These are phyloP conservation scores for Detonula confervacea DNA, from an alignment of 352 stramenopile species.

Conservation along the genomic window DNA sequence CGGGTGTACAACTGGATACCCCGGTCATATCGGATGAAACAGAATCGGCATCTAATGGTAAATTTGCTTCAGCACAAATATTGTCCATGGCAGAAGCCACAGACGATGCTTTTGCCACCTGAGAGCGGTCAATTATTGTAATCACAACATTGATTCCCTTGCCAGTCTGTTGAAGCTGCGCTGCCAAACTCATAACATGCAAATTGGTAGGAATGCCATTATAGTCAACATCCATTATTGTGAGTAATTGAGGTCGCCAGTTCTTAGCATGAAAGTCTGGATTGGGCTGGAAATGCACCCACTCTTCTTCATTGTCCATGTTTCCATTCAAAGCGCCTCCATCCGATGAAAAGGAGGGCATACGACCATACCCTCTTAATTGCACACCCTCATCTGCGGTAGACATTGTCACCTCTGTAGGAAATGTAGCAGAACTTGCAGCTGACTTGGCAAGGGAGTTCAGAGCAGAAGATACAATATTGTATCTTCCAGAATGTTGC, in stretches of 20 bases:
- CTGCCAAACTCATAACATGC: slow-evolving; percentile 70
- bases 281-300: slow-evolving; percentile 34
- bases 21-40: slow-evolving; percentile 28
- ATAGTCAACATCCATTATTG: slow-evolving; percentile 76
- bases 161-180: slow-evolving; percentile 82
- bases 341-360: slow-evolving; percentile 12
- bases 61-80: slow-evolving; percentile 28
- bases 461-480: slow-evolving; percentile 37
- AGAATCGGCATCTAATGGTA: slow-evolving; percentile 29
- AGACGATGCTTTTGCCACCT: slow-evolving; percentile 52
- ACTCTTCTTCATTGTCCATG: slow-evolving; percentile 32
- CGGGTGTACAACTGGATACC: not conserved
- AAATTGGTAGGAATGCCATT: slow-evolving; percentile 69
- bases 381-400: slow-evolving; percentile 12
- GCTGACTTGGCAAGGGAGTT: slow-evolving; percentile 43
- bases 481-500: no score
- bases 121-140: slow-evolving; percentile 47
- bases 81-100: slow-evolving; percentile 26
- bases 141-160: slow-evolving; percentile 57
- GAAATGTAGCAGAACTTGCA: slow-evolving; percentile 12
- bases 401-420: slow-evolving; percentile 27
- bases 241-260: slow-evolving; percentile 84
- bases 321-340: slow-evolving; percentile 18
- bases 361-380: not conserved
- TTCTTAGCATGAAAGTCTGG: slow-evolving; percentile 83